Evolutionary conservation across 306 rosid species (phyloP).

Genomic region (Macrotyloma uniflorum): DNA sequence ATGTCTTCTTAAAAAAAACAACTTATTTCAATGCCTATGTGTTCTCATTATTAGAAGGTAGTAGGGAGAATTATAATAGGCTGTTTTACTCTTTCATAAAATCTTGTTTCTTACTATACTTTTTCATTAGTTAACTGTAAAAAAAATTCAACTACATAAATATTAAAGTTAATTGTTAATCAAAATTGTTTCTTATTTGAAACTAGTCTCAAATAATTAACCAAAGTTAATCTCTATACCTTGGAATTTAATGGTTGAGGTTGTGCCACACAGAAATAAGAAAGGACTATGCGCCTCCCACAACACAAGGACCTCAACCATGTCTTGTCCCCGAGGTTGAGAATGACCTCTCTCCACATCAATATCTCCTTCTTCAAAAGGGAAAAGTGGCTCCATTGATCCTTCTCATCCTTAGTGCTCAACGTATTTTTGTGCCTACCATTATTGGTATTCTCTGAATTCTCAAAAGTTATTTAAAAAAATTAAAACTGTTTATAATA

Average conservation of each 20-base stretch:
- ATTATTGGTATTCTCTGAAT: conserved; percentile 43
- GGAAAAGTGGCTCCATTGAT: conserved; percentile 47
- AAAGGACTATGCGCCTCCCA: conserved; percentile 33
- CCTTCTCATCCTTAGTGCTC: conserved; percentile 57
- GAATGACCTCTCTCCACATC: conserved; percentile 56
- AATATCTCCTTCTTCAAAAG: conserved; percentile 38
- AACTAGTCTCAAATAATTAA: not conserved
- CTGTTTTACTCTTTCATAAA: no score
- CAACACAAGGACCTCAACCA: conserved; percentile 48
- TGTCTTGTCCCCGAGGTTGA: conserved; percentile 58
- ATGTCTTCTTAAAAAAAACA: no score
- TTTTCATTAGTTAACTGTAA: not conserved
- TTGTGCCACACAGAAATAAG: conserved; percentile 38
- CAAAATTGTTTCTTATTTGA: not conserved
- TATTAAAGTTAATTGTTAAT: not conserved
- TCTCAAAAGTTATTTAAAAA: not conserved
- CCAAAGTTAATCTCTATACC: not conserved
- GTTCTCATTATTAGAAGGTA: no score
- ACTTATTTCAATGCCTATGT: no score
- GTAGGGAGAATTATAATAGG: no score
- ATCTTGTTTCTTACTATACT: no score
- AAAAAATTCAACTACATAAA: not conserved
- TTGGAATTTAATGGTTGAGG: conserved; percentile 6
- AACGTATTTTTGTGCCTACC: conserved; percentile 49
- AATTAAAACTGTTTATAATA: conserved; percentile 18